Conservation (phyloP, 495 filamentous ascomycete genomes). For the Thermothielavioides terrestris region DNA sequence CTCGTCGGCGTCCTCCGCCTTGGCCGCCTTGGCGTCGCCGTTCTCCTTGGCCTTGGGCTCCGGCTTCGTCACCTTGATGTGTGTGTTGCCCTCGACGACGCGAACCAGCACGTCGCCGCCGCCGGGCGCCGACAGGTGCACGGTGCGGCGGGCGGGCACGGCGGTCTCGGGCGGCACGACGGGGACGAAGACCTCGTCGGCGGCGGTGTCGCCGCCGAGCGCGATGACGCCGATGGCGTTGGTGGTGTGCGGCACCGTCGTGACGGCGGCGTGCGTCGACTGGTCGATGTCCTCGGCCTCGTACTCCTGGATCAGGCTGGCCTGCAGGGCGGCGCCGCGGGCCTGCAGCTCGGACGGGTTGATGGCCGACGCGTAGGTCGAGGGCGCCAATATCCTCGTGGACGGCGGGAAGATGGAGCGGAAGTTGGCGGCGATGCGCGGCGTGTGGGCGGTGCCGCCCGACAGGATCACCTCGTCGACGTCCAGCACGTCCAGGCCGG, state of each 20-base stretch:
- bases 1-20: conserved; percentile 39
- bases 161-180: conserved; percentile 80
- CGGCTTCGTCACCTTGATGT: conserved; percentile 85
- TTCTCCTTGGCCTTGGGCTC: conserved; percentile 67
- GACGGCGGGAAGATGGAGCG: conserved; percentile 68
- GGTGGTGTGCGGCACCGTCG: conserved; percentile 79
- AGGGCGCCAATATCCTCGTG: conserved; percentile 73
- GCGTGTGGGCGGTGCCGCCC: conserved; percentile 87
- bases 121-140: conserved; percentile 62
- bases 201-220: conserved; percentile 50
- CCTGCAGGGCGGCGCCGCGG: conserved; percentile 90
- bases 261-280: conserved; percentile 90
- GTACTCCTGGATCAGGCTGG: conserved; percentile 83
- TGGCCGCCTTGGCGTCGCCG: conserved; percentile 37
- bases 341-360: conserved; percentile 88
- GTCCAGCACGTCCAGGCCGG: conserved; percentile 82
- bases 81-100: conserved; percentile 72
- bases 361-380: conserved; percentile 65
- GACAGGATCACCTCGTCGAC: conserved; percentile 92
- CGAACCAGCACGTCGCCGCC: conserved; percentile 83
- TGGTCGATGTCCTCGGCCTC: conserved; percentile 90
- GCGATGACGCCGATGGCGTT: conserved; percentile 84
- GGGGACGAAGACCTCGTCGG: conserved; percentile 60
- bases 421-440: conserved; percentile 74
- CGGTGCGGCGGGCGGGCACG: conserved; percentile 75